Conservation (phyloP, 2,329 filamentous ascomycete species). For the Diaporthe nobilis region DNA sequence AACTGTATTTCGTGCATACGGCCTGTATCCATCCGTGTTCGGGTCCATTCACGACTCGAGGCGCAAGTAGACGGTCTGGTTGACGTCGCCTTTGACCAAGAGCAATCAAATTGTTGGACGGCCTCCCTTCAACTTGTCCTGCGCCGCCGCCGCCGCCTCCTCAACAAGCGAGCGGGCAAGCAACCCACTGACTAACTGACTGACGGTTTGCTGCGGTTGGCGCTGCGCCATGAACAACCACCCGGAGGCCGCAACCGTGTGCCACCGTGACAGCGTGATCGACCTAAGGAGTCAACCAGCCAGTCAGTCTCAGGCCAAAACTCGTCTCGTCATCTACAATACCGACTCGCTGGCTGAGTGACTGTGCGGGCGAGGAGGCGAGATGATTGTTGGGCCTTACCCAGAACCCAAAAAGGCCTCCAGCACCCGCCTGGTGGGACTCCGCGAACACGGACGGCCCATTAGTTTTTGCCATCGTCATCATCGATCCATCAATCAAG, state of each 20-base stretch:
- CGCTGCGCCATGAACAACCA: conserved; percentile 22
- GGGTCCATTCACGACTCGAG: conserved; percentile 14
- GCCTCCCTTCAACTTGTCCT: conserved; percentile 4
- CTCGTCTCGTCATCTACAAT: conserved; percentile 9
- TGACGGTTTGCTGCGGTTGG: conserved; percentile 13
- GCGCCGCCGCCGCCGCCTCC: not conserved
- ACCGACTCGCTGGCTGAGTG: conserved; percentile 14
- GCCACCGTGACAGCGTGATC: conserved; percentile 23
- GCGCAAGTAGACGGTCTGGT: conserved; percentile 1
- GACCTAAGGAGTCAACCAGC: not conserved
- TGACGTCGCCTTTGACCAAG: not conserved
- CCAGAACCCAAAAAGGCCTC: conserved; percentile 9
- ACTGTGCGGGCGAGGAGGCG: conserved; percentile 17
- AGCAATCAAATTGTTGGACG: conserved; percentile 15
- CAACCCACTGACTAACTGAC: not conserved
- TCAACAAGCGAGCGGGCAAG: conserved; percentile 23
- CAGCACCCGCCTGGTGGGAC: conserved; percentile 17
- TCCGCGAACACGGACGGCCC: conserved; percentile 5
- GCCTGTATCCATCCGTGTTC: not conserved
- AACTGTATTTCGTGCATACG: not conserved
- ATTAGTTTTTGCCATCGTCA: conserved; percentile 19
- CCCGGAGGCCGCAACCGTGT: conserved; percentile 22
- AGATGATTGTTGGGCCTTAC: conserved; percentile 22
- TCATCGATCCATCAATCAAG: conserved; percentile 5
- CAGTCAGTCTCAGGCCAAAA: conserved; percentile 9